Evolutionary conservation across 2,329 filamentous ascomycete species (phyloP).

Genomic region (Venturia pyrina): DNA sequence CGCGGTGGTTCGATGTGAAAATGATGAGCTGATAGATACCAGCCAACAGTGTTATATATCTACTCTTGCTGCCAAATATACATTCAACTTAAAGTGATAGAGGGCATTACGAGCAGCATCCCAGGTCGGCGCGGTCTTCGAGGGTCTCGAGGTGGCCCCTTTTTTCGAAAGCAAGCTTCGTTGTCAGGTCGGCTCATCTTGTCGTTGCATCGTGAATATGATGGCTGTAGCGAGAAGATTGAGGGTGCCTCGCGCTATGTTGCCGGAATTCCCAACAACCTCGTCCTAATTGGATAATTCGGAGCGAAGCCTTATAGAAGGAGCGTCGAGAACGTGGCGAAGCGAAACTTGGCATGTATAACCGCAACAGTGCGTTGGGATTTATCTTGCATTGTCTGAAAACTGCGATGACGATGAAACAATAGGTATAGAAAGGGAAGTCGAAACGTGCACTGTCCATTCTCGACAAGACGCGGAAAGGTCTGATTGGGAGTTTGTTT

Average conservation of each 20-base stretch:
- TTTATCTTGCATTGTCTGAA: neutral
- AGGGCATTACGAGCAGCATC: neutral
- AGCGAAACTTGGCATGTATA: neutral
- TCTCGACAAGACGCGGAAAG: neutral
- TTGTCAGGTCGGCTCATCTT: neutral
- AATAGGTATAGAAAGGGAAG: neutral
- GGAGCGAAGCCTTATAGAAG: neutral
- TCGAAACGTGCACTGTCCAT: constrained; percentile 2
- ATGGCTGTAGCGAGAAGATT: neutral
- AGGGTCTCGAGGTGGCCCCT: neutral
- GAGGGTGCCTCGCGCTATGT: neutral
- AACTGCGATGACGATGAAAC: neutral
- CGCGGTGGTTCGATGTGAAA: neutral
- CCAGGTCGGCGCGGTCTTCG: neutral
- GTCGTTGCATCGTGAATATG: neutral
- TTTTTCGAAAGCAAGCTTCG: neutral
- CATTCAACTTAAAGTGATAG: neutral
- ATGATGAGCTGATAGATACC: neutral
- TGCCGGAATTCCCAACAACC: neutral
- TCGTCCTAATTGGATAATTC: neutral
- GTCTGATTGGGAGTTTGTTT: neutral
- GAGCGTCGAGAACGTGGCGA: neutral
- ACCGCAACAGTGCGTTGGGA: neutral
- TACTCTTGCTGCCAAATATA: constrained; percentile 1
- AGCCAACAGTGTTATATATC: neutral